Percentiles rank a stretch among this genome's conserved stretches.
Conservation (phyloP, 495 filamentous ascomycete species). For the Cudoniella acicularis region DNA sequence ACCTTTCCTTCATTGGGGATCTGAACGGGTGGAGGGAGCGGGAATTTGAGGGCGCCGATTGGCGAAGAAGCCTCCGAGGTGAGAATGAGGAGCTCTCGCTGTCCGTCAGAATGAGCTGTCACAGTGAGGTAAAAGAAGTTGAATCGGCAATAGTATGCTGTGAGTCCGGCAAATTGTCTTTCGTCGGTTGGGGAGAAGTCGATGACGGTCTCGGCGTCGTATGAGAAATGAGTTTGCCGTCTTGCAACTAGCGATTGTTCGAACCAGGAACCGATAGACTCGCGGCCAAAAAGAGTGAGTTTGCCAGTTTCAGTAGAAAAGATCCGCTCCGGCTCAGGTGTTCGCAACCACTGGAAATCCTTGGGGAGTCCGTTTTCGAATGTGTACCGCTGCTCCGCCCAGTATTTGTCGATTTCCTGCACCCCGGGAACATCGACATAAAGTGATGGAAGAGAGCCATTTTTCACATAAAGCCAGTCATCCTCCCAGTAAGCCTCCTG, state of each 20-base stretch:
- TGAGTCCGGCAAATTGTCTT: conserved; percentile 52
- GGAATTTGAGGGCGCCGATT: conserved; percentile 35
- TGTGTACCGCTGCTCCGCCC: conserved; percentile 46
- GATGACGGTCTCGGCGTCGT: conserved; percentile 51
- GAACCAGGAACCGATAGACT: conserved; percentile 51
- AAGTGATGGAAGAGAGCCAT: conserved; percentile 49
- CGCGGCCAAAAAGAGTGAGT: conserved; percentile 45
- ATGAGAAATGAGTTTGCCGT: conserved; percentile 51
- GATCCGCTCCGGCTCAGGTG: conserved; percentile 50
- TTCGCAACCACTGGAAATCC: conserved; percentile 56
- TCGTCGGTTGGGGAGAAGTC: conserved; percentile 49
- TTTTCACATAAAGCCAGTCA: conserved; percentile 56
- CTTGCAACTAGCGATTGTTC: conserved; percentile 52
- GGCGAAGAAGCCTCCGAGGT: conserved; percentile 49
- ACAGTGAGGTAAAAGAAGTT: conserved; percentile 58
- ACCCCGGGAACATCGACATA: conserved; percentile 46
- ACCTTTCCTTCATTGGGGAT: conserved; percentile 51
- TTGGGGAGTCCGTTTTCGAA: conserved; percentile 42
- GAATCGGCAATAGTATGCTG: conserved; percentile 55
- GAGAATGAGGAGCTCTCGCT: conserved; percentile 49
- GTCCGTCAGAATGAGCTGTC: conserved; percentile 48
- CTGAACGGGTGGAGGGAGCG: conserved; percentile 32
- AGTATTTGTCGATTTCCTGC: conserved; percentile 47
- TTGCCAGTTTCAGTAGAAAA: conserved; percentile 36
- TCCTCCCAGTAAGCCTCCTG: conserved; percentile 52